phyloP scores from a whole-genome alignment of 768 basidiomycete genomes.

The Infundibulicybe gibba region DNA sequence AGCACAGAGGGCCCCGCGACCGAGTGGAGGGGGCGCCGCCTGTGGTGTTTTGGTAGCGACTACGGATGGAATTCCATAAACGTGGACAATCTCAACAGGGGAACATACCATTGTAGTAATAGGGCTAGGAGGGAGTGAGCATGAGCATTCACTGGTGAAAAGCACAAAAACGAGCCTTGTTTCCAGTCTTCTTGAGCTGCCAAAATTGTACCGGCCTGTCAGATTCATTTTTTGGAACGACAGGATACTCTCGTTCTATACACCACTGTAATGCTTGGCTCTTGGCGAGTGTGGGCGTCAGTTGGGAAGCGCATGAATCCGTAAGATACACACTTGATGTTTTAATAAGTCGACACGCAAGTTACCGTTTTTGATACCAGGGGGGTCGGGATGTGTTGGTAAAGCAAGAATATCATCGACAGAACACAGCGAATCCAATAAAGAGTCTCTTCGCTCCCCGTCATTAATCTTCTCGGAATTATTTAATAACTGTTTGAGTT shows the following conservation, averaged over 20 bases:
- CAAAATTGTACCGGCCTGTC: slow-evolving; percentile 89
- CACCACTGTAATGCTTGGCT: slow-evolving; percentile 87
- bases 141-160: neutral
- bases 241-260: slow-evolving; percentile 74
- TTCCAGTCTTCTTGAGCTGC: slow-evolving; percentile 58
- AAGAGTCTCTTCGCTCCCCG: slow-evolving; percentile 63
- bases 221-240: slow-evolving; percentile 56
- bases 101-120: slow-evolving; percentile 65
- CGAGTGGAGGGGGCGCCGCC: slow-evolving; percentile 56
- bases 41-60: slow-evolving; percentile 85
- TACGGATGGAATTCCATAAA: slow-evolving; percentile 15
- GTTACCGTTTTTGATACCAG: slow-evolving; percentile 62
- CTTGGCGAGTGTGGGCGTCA: slow-evolving; percentile 29
- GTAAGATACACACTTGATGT: slow-evolving; percentile 58
- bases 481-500: slow-evolving; percentile 62
- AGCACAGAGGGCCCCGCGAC: slow-evolving; percentile 83
- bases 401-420: slow-evolving; percentile 69
- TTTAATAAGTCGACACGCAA: slow-evolving; percentile 71
- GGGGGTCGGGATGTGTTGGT: slow-evolving; percentile 69
- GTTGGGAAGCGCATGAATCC: neutral
- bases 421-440: slow-evolving; percentile 68
- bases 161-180: slow-evolving; percentile 39
- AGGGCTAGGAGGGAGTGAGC: slow-evolving; percentile 32
- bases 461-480: slow-evolving; percentile 76
- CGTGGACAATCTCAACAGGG: neutral